A percentile compares a stretch with the other conserved stretches of the same genome.
Conservation (phyloP, 257 asterid species). For the Solanum piurae region DNA sequence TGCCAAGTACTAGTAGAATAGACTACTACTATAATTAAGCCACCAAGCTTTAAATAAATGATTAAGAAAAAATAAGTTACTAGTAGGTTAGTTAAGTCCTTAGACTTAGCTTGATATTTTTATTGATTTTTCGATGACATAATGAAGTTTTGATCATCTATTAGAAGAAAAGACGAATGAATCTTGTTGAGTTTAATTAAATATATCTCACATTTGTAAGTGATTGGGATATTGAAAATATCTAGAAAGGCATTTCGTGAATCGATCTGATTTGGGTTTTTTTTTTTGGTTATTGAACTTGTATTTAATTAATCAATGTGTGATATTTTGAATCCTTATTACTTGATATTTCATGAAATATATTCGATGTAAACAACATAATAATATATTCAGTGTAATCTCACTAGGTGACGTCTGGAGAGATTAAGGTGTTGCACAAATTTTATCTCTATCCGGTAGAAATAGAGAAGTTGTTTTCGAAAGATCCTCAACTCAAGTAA, state of each 20-base stretch:
- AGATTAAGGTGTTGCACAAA: too few species aligned
- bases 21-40: neutral
- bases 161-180: too few species aligned
- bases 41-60: neutral
- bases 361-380: neutral
- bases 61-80: neutral
- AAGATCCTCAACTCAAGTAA: neutral
- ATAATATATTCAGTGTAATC: too few species aligned
- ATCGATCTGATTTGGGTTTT: neutral
- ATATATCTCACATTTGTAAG: too few species aligned
- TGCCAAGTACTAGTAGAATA: neutral
- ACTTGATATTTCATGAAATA: neutral
- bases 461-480: too few species aligned
- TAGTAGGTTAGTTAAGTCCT: neutral
- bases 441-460: too few species aligned
- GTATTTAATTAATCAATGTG: neutral
- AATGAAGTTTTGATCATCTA: too few species aligned
- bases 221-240: neutral
- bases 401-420: too few species aligned
- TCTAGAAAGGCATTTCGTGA: neutral
- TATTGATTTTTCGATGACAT: too few species aligned
- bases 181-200: neutral
- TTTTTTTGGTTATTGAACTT: neutral
- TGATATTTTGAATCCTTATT: neutral
- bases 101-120: neutral